These are phyloP conservation scores for Suhomyces anneliseae DNA, from an alignment of 1,139 yeast species.

Conservation along the genomic window DNA sequence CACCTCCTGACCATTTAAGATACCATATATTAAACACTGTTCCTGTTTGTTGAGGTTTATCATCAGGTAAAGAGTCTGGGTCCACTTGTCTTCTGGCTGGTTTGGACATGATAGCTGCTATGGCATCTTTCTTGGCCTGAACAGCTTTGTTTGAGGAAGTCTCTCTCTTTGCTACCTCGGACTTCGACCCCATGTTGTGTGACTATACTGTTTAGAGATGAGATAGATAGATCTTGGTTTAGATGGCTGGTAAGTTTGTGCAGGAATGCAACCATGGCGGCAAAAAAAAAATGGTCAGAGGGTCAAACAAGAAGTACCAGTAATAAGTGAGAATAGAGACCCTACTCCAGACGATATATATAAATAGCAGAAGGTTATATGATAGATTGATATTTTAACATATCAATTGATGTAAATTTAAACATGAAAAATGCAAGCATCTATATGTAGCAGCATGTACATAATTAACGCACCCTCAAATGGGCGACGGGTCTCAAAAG, in stretches of 20 bases:
- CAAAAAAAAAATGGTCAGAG: background rate
- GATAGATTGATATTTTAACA: too few relatives aligned
- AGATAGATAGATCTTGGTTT: background rate
- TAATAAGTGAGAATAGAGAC: background rate
- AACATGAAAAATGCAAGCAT: too few relatives aligned
- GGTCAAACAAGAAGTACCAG: background rate
- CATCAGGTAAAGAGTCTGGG: constrained; percentile 59
- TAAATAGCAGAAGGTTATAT: too few relatives aligned
- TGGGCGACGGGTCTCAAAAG: too few relatives aligned
- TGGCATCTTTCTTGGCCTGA: background rate
- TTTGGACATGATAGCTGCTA: constrained; percentile 2
- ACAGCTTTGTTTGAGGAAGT: background rate
- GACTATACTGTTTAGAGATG: background rate
- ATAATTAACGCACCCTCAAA: too few relatives aligned
- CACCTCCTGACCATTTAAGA: constrained; percentile 79
- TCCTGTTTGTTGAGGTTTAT: constrained; percentile 78
- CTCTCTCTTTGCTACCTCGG: background rate
- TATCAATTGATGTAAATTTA: too few relatives aligned
- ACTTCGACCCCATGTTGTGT: background rate
- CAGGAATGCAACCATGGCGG: background rate
- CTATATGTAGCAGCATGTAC: too few relatives aligned
- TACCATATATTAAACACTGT: constrained; percentile 85
- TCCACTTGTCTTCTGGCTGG: constrained; percentile 71
- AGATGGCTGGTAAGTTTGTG: background rate
- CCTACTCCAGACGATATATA: too few relatives aligned